Conservation (phyloP, 345 rosid species). For the Boechera stricta region DNA sequence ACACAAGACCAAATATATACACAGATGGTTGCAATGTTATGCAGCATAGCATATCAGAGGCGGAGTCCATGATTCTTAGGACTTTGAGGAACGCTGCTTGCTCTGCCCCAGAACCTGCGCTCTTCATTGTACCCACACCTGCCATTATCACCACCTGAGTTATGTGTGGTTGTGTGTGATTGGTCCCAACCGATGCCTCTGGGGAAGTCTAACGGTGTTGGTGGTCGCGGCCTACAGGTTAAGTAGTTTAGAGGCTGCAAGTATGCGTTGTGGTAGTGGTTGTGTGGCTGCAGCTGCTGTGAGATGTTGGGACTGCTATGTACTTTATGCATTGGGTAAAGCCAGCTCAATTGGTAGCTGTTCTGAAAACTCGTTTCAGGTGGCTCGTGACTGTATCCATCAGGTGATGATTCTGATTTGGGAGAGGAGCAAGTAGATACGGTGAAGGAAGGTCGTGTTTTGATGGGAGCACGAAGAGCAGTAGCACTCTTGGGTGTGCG, state of each 20-base stretch:
- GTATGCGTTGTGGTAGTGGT: constrained; percentile 47
- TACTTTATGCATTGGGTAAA: constrained; percentile 62
- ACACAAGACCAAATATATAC: constrained; percentile 26
- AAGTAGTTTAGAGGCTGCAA: constrained; percentile 36
- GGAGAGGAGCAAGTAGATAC: constrained; percentile 74
- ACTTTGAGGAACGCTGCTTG: constrained; percentile 59
- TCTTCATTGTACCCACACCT: constrained; percentile 37
- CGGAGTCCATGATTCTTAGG: constrained; percentile 48
- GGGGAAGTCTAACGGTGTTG: constrained; percentile 45
- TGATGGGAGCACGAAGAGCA: constrained; percentile 46
- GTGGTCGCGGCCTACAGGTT: constrained; percentile 38
- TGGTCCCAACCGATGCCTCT: constrained; percentile 9
- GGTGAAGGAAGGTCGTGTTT: constrained; percentile 52
- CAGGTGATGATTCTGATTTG: constrained; percentile 63
- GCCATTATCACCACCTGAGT: constrained; percentile 40
- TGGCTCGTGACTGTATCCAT: constrained; percentile 44
- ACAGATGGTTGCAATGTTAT: background rate
- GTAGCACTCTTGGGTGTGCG: constrained; percentile 21
- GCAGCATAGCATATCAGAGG: constrained; percentile 9
- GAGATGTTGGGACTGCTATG: constrained; percentile 72
- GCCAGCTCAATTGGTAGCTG: constrained; percentile 40
- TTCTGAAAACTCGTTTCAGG: constrained; percentile 40
- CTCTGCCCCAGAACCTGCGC: constrained; percentile 44
- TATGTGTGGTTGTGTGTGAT: constrained; percentile 5
- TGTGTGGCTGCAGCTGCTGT: constrained; percentile 42